Evolutionary conservation across 2,329 filamentous ascomycete genomes (phyloP).

Genomic region (Alternaria brassicicola): DNA sequence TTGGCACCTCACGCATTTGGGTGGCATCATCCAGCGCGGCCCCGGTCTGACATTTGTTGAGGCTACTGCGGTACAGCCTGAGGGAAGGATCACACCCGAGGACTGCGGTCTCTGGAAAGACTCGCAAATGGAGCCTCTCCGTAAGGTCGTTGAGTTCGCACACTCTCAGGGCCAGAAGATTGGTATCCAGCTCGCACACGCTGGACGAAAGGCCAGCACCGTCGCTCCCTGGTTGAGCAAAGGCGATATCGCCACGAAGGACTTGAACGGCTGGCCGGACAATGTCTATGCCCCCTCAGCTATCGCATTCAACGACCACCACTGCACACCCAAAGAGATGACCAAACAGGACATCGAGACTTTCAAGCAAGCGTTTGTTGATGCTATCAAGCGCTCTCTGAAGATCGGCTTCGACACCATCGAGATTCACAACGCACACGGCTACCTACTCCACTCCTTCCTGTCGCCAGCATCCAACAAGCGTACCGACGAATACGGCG

Average conservation of each 20-base stretch:
- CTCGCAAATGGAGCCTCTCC: conserved; percentile 75
- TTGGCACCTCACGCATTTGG: conserved; percentile 83
- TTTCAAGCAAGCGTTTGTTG: conserved; percentile 67
- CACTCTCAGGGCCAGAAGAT: conserved; percentile 79
- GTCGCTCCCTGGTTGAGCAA: conserved; percentile 67
- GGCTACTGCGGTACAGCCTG: conserved; percentile 74
- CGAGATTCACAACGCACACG: conserved; percentile 81
- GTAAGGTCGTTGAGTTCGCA: conserved; percentile 75
- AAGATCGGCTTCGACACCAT: conserved; percentile 75
- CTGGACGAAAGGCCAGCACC: conserved; percentile 68
- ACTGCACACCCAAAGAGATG: conserved; percentile 70
- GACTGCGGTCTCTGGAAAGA: conserved; percentile 85
- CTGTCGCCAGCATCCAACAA: conserved; percentile 72
- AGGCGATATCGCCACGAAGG: conserved; percentile 61
- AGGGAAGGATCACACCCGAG: conserved; percentile 83
- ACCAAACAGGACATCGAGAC: conserved; percentile 70
- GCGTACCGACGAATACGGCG: conserved; percentile 71
- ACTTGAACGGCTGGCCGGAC: conserved; percentile 61
- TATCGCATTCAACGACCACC: conserved; percentile 66
- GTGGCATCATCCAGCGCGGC: conserved; percentile 77
- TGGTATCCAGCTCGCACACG: conserved; percentile 82
- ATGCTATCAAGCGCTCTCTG: conserved; percentile 61
- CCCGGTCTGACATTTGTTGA: conserved; percentile 77
- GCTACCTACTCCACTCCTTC: conserved; percentile 76
- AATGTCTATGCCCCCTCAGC: conserved; percentile 64